Percentiles rank a stretch among this genome's conserved stretches.
Conservation (phyloP, 2,329 filamentous ascomycete species). For the Hypocrella siamensis region DNA sequence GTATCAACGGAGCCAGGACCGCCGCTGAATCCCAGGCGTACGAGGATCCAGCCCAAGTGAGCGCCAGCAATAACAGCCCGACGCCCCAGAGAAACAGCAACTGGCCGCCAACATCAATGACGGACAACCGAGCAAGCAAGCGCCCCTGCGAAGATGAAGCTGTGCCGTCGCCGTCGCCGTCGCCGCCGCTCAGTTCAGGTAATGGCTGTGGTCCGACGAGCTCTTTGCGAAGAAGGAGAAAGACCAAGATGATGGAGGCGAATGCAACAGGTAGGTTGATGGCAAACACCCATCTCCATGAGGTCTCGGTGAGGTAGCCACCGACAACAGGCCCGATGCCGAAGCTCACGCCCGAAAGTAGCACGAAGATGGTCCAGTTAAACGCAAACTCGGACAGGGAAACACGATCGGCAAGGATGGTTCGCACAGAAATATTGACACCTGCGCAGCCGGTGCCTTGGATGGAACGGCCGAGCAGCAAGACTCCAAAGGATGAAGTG, state of each 20-base stretch:
- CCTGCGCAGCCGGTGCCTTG: slow-evolving; percentile 48
- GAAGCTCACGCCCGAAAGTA: slow-evolving; percentile 44
- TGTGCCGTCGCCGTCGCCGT: slow-evolving; percentile 15
- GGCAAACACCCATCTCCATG: slow-evolving; percentile 54
- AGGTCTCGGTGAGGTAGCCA: slow-evolving; percentile 35
- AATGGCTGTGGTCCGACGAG: slow-evolving; percentile 36
- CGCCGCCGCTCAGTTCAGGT: slow-evolving; percentile 26
- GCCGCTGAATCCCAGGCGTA: slow-evolving; percentile 34
- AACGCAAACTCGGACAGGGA: slow-evolving; percentile 43
- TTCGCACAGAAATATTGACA: slow-evolving; percentile 41
- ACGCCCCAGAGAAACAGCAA: slow-evolving; percentile 38
- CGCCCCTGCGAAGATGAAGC: too few relatives aligned
- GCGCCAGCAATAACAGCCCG: slow-evolving; percentile 35
- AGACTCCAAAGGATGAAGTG: slow-evolving; percentile 35
- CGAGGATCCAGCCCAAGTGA: slow-evolving; percentile 39
- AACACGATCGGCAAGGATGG: slow-evolving; percentile 50
- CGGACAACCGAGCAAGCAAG: slow-evolving; percentile 31
- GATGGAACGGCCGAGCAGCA: slow-evolving; percentile 46
- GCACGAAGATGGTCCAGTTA: slow-evolving; percentile 45
- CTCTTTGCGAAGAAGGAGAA: slow-evolving; percentile 40
- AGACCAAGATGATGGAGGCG: slow-evolving; percentile 34
- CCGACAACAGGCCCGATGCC: slow-evolving; percentile 46
- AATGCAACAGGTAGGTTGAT: slow-evolving; percentile 42
- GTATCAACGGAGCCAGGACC: slow-evolving; percentile 31
- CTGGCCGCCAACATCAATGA: slow-evolving; percentile 40